A percentile compares a stretch with the other conserved stretches of the same genome.
Conservation (phyloP, 176 grass and related monocot species). For the Pontederia paniculata region DNA sequence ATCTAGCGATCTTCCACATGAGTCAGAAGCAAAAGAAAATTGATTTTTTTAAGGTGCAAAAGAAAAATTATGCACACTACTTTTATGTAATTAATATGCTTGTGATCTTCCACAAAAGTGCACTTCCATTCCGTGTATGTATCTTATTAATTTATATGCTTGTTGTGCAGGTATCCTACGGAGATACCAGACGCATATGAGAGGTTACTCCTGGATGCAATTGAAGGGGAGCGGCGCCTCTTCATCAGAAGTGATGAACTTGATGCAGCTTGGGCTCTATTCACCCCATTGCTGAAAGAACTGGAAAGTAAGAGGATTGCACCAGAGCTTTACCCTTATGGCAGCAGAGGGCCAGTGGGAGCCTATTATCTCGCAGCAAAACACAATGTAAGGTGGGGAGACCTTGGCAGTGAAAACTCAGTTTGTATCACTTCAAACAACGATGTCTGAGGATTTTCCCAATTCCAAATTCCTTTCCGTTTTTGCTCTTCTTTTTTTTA, state of each 20-base stretch:
- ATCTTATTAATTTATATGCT: background rate
- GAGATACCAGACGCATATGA: slow-evolving; percentile 96
- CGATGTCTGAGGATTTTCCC: no score
- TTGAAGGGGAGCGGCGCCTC: slow-evolving; percentile 71
- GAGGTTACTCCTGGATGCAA: slow-evolving; percentile 71
- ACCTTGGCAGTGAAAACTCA: slow-evolving; percentile 42
- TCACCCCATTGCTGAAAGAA: slow-evolving; percentile 69
- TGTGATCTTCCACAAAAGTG: background rate
- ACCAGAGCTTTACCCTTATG: slow-evolving; percentile 89
- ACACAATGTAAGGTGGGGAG: slow-evolving; percentile 72
- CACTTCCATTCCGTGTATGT: background rate
- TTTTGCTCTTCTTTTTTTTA: no score
- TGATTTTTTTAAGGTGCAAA: no score
- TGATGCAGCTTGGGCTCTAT: slow-evolving; percentile 78
- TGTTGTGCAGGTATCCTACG: slow-evolving; percentile 26
- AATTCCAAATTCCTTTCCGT: no score
- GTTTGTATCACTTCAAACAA: no score
- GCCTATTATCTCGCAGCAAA: slow-evolving; percentile 88
- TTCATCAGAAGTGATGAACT: slow-evolving; percentile 97
- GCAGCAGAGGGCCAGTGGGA: slow-evolving; percentile 76
- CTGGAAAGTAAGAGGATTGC: slow-evolving; percentile 47
- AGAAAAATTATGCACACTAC: background rate
- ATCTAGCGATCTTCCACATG: no score
- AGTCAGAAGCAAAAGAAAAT: no score
- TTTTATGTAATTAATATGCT: no score